Conservation (phyloP, 2,329 filamentous ascomycete species). For the Dactylonectria estremocensis region DNA sequence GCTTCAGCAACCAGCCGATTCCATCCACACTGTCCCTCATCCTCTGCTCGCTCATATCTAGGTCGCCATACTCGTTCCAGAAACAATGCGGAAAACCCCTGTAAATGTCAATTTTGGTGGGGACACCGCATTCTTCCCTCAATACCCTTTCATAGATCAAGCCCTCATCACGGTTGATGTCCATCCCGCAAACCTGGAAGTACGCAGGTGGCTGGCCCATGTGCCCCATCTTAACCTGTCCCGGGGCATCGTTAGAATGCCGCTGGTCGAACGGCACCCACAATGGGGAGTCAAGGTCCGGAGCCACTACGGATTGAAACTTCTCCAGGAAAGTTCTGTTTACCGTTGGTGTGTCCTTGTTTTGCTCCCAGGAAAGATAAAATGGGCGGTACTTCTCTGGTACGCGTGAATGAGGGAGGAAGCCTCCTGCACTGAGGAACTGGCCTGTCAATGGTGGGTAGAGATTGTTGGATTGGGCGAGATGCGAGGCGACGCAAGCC, state of each 20-base stretch:
- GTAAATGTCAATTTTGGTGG: too few relatives aligned
- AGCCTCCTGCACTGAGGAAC: not conserved
- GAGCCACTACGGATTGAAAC: too few relatives aligned
- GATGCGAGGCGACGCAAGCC: not conserved
- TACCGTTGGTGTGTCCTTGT: not conserved
- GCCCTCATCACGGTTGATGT: constrained; percentile 6
- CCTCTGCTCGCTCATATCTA: constrained; percentile 5
- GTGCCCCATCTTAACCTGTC: not conserved
- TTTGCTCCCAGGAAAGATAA: not conserved
- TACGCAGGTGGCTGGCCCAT: constrained; percentile 7
- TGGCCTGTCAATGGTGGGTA: not conserved
- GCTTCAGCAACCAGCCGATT: constrained; percentile 9
- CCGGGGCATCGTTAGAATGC: too few relatives aligned
- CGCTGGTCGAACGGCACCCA: too few relatives aligned
- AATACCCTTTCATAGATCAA: not conserved
- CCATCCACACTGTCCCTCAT: constrained; percentile 12
- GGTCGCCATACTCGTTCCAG: not conserved
- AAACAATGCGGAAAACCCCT: not conserved
- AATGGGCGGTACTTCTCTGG: not conserved
- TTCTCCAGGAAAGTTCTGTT: too few relatives aligned
- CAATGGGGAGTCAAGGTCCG: too few relatives aligned
- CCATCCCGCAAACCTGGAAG: constrained; percentile 6
- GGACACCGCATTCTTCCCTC: too few relatives aligned
- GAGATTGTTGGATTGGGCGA: not conserved
- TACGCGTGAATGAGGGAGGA: not conserved